Conservation (phyloP, 768 basidiomycete genomes). For the Suillus tomentosus region DNA sequence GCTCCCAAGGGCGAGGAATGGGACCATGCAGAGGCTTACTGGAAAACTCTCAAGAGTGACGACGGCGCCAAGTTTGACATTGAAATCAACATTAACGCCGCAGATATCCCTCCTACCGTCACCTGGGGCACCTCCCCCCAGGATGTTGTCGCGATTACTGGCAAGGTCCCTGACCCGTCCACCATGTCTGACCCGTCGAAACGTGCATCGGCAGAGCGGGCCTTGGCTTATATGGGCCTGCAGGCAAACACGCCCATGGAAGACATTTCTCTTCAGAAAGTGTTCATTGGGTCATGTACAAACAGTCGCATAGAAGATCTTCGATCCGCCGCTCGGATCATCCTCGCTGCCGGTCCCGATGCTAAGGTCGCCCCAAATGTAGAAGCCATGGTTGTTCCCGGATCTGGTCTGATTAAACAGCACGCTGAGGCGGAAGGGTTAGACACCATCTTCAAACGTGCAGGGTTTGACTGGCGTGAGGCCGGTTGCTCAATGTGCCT, state of each 20-base stretch:
- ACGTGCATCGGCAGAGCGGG: conserved; percentile 69
- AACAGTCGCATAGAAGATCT: conserved; percentile 94
- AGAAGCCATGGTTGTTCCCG: conserved; percentile 90
- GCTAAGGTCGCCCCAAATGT: conserved; percentile 75
- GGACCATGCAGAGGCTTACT: conserved; percentile 85
- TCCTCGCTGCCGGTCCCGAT: conserved; percentile 71
- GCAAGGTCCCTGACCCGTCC: conserved; percentile 75
- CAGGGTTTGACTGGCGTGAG: conserved; percentile 94
- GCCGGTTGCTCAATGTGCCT: conserved; percentile 96
- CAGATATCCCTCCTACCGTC: conserved; percentile 86
- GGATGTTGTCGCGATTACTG: conserved; percentile 83
- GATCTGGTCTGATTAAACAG: conserved; percentile 87
- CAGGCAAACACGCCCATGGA: conserved; percentile 76
- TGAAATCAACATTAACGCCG: conserved; percentile 77
- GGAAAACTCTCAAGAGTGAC: conserved; percentile 79
- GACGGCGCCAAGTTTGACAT: conserved; percentile 84
- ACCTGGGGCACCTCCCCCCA: conserved; percentile 95
- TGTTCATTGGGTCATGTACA: conserved; percentile 94
- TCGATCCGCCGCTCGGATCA: conserved; percentile 79
- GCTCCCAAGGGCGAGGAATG: conserved; percentile 84
- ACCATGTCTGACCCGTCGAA: conserved; percentile 64
- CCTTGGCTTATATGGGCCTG: conserved; percentile 88
- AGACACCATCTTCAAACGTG: conserved; percentile 82
- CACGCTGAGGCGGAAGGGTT: conserved; percentile 91
- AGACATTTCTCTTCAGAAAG: conserved; percentile 80